phyloP scores from a whole-genome alignment of 148 eudicot genomes.

The Silene uniflora region DNA sequence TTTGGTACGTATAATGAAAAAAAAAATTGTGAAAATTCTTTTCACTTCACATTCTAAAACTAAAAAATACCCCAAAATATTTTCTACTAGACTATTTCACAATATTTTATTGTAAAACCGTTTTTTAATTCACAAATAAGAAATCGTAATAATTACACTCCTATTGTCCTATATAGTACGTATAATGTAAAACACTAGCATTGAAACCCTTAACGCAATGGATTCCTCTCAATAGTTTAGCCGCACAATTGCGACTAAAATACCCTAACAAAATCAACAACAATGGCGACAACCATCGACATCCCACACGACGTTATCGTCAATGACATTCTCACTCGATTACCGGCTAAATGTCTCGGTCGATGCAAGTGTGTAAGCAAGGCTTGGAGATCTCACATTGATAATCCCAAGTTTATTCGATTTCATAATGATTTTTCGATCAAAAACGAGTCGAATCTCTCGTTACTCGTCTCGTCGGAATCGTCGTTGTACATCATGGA shows the following conservation, averaged over 20 bases:
- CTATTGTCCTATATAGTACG: too few relatives aligned
- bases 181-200: too few relatives aligned
- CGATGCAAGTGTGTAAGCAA: neutral
- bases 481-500: neutral
- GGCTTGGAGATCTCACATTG: neutral
- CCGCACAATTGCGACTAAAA: neutral
- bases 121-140: too few relatives aligned
- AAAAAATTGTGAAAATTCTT: too few relatives aligned
- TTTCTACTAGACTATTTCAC: too few relatives aligned
- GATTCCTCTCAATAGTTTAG: neutral
- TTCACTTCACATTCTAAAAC: too few relatives aligned
- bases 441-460: neutral
- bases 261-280: neutral
- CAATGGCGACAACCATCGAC: neutral
- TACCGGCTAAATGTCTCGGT: slow-evolving; percentile 1
- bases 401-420: neutral
- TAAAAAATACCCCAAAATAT: too few relatives aligned
- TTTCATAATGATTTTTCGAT: neutral
- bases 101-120: too few relatives aligned
- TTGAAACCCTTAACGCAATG: neutral
- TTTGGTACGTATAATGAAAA: too few relatives aligned
- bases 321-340: neutral
- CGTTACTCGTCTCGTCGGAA: neutral
- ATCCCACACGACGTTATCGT: slow-evolving; percentile 1
- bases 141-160: too few relatives aligned